phyloP scores from a whole-genome alignment of 2,329 filamentous ascomycete species.

The Shiraia sp. region DNA sequence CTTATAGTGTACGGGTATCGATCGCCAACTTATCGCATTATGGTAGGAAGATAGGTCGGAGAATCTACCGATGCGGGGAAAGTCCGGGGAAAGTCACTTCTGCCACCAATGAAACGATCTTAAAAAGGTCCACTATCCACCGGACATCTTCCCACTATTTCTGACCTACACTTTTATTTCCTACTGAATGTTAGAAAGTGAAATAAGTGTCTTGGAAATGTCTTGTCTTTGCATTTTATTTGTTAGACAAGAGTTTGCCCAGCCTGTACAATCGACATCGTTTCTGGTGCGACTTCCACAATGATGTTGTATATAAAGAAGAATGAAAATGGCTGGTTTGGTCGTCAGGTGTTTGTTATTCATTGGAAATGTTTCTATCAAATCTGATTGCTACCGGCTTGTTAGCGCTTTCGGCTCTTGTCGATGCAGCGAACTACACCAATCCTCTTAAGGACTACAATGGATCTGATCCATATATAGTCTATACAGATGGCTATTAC shows the following conservation, averaged over 20 bases:
- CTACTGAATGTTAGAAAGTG: too few relatives aligned
- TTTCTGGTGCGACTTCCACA: not conserved
- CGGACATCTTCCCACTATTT: not conserved
- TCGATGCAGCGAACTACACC: slow-evolving; percentile 48
- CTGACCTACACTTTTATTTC: not conserved
- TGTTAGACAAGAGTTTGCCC: not conserved
- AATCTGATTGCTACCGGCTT: slow-evolving; percentile 12
- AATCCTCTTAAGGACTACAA: slow-evolving; percentile 57
- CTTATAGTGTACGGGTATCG: too few relatives aligned
- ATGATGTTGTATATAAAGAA: slow-evolving; percentile 22
- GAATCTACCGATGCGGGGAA: slow-evolving; percentile 4
- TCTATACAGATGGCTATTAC: slow-evolving; percentile 59
- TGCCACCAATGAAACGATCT: slow-evolving; percentile 16
- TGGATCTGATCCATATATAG: slow-evolving; percentile 59
- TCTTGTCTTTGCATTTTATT: not conserved
- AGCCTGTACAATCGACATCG: too few relatives aligned
- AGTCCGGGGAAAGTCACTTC: not conserved
- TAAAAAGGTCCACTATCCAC: not conserved
- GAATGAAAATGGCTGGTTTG: too few relatives aligned
- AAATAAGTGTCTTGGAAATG: not conserved
- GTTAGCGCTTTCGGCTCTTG: slow-evolving; percentile 23
- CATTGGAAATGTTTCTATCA: too few relatives aligned
- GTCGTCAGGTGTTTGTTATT: too few relatives aligned
- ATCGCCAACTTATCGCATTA: not conserved
- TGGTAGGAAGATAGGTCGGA: slow-evolving; percentile 1